Percentiles rank a stretch among this genome's conserved stretches.
Conservation (phyloP, 23 red algal species). For the Gracilaria gracilis region DNA sequence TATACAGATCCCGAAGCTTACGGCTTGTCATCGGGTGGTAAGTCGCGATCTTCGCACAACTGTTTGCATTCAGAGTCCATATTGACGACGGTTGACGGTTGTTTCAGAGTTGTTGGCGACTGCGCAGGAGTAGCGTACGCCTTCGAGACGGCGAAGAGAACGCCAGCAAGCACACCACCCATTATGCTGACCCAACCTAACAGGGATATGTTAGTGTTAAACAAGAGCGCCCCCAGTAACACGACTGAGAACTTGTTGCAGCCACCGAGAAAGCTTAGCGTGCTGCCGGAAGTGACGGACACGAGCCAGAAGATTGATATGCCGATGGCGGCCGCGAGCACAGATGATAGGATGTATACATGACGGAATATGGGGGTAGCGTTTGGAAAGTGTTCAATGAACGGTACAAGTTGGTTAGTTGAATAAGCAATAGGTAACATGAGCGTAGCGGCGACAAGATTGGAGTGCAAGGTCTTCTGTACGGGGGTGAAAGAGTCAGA, state of each 20-base stretch:
- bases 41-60: neutral
- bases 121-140: neutral
- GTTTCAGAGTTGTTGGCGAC: neutral
- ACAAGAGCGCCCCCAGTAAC: conserved; percentile 73
- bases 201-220: conserved; percentile 54
- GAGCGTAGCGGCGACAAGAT: conserved; percentile 61
- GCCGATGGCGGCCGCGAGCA: conserved; percentile 68
- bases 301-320: conserved; percentile 78
- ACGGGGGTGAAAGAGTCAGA: conserved; percentile 53
- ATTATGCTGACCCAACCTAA: conserved; percentile 72
- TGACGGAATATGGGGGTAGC: conserved; percentile 40
- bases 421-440: conserved; percentile 56
- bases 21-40: neutral
- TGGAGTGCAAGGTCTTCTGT: conserved; percentile 62
- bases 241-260: conserved; percentile 86
- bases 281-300: conserved; percentile 68
- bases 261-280: conserved; percentile 73
- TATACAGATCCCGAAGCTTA: neutral
- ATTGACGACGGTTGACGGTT: conserved; percentile 15
- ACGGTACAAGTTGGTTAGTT: conserved; percentile 57
- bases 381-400: conserved; percentile 28
- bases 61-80: neutral
- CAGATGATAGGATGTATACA: conserved; percentile 48
- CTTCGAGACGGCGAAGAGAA: conserved; percentile 75
- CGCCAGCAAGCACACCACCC: conserved; percentile 64